Evolutionary conservation across 1,284 basidiomycete genomes (phyloP).

Genomic region (Chalciporus sp.): DNA sequence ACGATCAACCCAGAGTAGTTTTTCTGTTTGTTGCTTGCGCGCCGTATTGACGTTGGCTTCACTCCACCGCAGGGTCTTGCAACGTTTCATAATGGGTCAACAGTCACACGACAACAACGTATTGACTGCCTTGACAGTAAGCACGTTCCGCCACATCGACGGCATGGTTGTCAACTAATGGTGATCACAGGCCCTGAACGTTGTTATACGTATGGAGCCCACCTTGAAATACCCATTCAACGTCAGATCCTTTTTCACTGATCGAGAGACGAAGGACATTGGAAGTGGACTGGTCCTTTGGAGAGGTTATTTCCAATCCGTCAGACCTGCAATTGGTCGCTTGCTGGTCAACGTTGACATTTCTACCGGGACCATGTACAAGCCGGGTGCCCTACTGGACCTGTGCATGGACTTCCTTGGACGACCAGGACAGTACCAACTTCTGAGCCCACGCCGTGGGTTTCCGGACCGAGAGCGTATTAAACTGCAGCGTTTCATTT

Average conservation of each 20-base stretch:
- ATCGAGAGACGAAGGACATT: conserved; percentile 63
- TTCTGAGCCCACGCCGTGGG: conserved; percentile 45
- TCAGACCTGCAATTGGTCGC: conserved; percentile 64
- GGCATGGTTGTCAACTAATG: background rate
- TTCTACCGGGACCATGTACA: conserved; percentile 76
- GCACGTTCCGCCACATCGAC: conserved; percentile 15
- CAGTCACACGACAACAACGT: conserved; percentile 72
- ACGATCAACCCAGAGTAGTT: conserved; percentile 74
- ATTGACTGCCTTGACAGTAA: conserved; percentile 71
- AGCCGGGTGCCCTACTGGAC: conserved; percentile 48
- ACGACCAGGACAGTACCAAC: conserved; percentile 38
- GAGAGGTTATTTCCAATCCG: conserved; percentile 78
- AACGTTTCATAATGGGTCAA: conserved; percentile 64
- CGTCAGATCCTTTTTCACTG: conserved; percentile 74
- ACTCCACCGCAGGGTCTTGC: conserved; percentile 50
- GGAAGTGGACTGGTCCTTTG: conserved; percentile 69
- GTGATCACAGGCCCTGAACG: conserved; percentile 62
- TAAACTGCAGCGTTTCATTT: conserved; percentile 61
- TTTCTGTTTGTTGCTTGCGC: conserved; percentile 4
- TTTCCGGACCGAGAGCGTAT: conserved; percentile 61
- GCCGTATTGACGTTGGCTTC: conserved; percentile 7
- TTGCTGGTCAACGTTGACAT: conserved; percentile 81
- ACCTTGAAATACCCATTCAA: conserved; percentile 73
- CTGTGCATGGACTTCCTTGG: conserved; percentile 61
- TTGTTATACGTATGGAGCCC: conserved; percentile 75